Conservation (phyloP, 2,329 filamentous ascomycete genomes). For the Microsporum audouinii region DNA sequence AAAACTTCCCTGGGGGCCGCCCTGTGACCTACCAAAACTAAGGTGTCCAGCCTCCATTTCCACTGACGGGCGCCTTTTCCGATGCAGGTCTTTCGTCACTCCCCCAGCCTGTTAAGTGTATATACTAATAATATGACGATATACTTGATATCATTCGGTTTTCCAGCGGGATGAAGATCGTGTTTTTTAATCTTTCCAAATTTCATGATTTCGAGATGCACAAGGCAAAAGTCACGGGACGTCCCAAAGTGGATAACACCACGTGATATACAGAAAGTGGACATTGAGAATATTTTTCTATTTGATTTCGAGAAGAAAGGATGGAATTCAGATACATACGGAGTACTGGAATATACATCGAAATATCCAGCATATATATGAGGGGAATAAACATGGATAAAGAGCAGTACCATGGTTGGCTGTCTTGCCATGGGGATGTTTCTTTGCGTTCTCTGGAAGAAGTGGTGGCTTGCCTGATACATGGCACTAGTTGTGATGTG, state of each 20-base stretch:
- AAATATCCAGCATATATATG: neutral
- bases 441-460: neutral
- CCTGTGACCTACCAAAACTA: constrained; percentile 14
- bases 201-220: neutral
- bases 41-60: constrained; percentile 16
- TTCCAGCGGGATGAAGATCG: neutral
- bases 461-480: neutral
- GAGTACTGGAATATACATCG: neutral
- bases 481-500: neutral
- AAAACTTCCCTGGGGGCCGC: neutral
- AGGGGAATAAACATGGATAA: neutral
- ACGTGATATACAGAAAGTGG: neutral
- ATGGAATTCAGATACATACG: neutral
- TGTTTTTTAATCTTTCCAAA: neutral
- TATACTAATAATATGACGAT: neutral
- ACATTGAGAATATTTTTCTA: no score
- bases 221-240: neutral
- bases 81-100: neutral
- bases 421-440: neutral
- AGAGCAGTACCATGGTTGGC: neutral
- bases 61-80: neutral
- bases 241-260: neutral
- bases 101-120: neutral
- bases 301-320: no score
- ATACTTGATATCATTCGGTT: neutral